phyloP scores from a whole-genome alignment of 192 early-diverging fungal genomes.

The Linnemannia hyalina region DNA sequence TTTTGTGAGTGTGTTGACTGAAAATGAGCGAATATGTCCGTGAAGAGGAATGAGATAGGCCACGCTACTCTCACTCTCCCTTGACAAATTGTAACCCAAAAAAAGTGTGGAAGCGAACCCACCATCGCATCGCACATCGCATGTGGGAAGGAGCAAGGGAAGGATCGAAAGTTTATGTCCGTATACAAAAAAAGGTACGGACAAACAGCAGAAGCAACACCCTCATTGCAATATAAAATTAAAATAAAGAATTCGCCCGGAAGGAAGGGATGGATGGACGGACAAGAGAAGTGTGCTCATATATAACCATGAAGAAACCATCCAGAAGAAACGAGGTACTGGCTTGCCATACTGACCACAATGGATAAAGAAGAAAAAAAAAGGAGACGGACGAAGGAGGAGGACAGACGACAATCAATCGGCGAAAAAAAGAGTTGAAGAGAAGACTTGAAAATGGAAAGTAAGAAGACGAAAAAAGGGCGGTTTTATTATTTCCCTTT shows the following conservation, averaged over 20 bases:
- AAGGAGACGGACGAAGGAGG: background rate
- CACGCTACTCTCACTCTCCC: background rate
- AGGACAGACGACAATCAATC: slow-evolving; percentile 2
- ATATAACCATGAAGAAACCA: background rate
- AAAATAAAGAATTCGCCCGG: slow-evolving; percentile 3
- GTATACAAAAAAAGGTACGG: background rate
- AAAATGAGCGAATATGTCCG: background rate
- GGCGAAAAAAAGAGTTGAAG: background rate
- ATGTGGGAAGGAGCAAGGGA: background rate
- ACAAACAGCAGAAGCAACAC: background rate
- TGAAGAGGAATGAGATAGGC: background rate
- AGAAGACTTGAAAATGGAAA: background rate
- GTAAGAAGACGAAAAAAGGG: background rate
- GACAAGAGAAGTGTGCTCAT: background rate
- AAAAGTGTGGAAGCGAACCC: background rate
- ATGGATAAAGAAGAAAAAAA: background rate
- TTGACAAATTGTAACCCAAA: background rate
- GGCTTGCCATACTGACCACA: background rate
- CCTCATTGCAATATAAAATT: slow-evolving; percentile 1
- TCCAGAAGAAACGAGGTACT: background rate
- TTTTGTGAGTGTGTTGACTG: background rate
- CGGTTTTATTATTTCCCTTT: background rate
- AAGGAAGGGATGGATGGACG: background rate
- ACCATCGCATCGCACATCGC: slow-evolving; percentile 6
- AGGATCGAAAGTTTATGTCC: background rate